These are phyloP conservation scores for Carex myosuroides DNA, from an alignment of 176 grass and related monocot genomes.

Conservation along the genomic window DNA sequence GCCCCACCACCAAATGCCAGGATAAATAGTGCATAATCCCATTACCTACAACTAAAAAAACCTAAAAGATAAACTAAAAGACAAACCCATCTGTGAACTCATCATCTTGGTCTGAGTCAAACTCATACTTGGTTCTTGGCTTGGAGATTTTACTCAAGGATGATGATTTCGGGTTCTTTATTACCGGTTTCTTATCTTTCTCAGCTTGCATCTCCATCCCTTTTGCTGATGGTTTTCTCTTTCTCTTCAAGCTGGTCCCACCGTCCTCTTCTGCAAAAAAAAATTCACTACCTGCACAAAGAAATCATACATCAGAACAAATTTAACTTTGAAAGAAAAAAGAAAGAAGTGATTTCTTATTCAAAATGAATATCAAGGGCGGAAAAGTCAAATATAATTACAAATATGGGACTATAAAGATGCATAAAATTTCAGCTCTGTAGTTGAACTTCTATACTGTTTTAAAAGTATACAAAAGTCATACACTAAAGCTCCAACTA, in stretches of 20 bases:
- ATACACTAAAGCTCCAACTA: not conserved
- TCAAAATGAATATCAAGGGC: not conserved
- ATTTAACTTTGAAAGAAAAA: not conserved
- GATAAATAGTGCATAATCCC: constrained; percentile 11
- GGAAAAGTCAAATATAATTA: not conserved
- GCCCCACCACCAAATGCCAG: not conserved
- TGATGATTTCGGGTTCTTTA: constrained; percentile 40
- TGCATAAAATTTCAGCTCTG: not conserved
- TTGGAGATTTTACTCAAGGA: constrained; percentile 35
- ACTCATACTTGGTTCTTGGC: constrained; percentile 56
- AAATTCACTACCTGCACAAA: constrained; percentile 46
- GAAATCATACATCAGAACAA: constrained; percentile 17
- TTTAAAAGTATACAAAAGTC: not conserved
- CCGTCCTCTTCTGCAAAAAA: constrained; percentile 67
- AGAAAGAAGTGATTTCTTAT: not conserved
- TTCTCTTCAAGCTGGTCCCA: constrained; percentile 47
- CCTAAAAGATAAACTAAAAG: constrained; percentile 2
- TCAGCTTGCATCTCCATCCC: constrained; percentile 83
- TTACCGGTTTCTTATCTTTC: constrained; percentile 52
- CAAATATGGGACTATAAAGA: not conserved
- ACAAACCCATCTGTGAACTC: constrained; percentile 56
- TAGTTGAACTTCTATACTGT: not conserved
- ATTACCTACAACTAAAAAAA: not conserved
- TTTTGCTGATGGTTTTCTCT: constrained; percentile 74
- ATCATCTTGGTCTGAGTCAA: constrained; percentile 50